Percentiles rank a stretch among this genome's conserved stretches.
Evolutionary conservation across 257 asterid species (phyloP).

Genomic region (Solanum ossicruentum): DNA sequence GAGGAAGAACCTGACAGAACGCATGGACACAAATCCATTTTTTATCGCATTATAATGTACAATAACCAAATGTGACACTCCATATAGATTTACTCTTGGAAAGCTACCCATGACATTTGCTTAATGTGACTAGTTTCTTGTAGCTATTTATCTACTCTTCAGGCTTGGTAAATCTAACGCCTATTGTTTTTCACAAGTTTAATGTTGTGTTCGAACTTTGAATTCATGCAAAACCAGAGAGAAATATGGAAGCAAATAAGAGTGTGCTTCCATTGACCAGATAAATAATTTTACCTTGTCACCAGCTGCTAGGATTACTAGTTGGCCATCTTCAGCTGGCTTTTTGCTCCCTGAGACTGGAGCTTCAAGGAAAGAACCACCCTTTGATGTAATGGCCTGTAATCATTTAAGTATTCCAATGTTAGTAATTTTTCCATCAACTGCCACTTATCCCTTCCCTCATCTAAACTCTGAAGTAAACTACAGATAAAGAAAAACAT

Average conservation of each 20-base stretch:
- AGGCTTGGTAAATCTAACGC: background rate
- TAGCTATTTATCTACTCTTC: background rate
- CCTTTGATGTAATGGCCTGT: constrained; percentile 74
- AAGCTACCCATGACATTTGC: background rate
- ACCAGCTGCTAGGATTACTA: constrained; percentile 95
- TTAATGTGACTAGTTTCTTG: background rate
- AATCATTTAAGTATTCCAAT: background rate
- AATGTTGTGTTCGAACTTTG: background rate
- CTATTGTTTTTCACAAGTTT: background rate
- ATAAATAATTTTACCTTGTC: constrained; percentile 39
- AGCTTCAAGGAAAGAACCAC: constrained; percentile 80
- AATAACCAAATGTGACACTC: background rate
- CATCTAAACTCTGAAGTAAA: background rate
- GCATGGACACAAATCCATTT: background rate
- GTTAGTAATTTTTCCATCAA: background rate
- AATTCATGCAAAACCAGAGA: background rate
- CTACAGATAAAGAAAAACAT: background rate
- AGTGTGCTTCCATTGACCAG: background rate
- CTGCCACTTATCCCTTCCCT: background rate
- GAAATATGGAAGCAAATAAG: background rate
- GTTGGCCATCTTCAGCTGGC: constrained; percentile 98
- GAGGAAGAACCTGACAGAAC: background rate
- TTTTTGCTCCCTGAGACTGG: constrained; percentile 99
- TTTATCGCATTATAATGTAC: background rate
- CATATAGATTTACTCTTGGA: background rate